phyloP scores from a whole-genome alignment of 441 rosid genomes.

The Pelargonium australe region DNA sequence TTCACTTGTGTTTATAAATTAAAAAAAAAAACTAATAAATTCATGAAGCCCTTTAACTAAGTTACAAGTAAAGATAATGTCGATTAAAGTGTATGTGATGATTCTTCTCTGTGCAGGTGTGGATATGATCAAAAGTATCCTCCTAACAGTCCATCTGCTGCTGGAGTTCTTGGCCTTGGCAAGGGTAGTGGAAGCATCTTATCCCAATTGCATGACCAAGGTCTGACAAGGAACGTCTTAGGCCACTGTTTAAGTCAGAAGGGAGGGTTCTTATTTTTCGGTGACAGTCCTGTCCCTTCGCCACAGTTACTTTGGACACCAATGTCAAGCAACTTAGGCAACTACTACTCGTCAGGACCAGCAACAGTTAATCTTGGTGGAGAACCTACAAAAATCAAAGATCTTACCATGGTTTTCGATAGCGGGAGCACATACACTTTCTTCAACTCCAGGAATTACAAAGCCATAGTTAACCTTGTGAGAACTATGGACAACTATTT shows the following conservation, averaged over 20 bases:
- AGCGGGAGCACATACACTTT: constrained; percentile 58
- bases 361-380: constrained; percentile 40
- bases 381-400: constrained; percentile 42
- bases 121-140: constrained; percentile 40
- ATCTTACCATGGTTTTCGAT: constrained; percentile 43
- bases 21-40: not conserved
- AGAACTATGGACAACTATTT: constrained; percentile 12
- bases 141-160: constrained; percentile 30
- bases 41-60: not conserved
- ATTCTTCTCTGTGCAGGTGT: constrained; percentile 34
- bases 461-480: constrained; percentile 39
- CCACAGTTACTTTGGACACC: constrained; percentile 47
- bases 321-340: constrained; percentile 32
- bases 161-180: constrained; percentile 61
- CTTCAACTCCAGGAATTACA: constrained; percentile 38
- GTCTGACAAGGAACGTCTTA: constrained; percentile 37
- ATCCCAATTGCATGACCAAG: constrained; percentile 37
- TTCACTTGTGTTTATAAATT: not conserved
- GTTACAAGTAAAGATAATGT: not conserved
- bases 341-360: constrained; percentile 45
- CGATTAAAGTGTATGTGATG: not conserved
- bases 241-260: constrained; percentile 53
- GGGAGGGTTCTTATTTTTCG: constrained; percentile 60
- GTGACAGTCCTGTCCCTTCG: constrained; percentile 46
- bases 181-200: constrained; percentile 46